Base-by-base conservation (phyloP, 805 yeast genomes). In the Candida michaelii region DNA sequence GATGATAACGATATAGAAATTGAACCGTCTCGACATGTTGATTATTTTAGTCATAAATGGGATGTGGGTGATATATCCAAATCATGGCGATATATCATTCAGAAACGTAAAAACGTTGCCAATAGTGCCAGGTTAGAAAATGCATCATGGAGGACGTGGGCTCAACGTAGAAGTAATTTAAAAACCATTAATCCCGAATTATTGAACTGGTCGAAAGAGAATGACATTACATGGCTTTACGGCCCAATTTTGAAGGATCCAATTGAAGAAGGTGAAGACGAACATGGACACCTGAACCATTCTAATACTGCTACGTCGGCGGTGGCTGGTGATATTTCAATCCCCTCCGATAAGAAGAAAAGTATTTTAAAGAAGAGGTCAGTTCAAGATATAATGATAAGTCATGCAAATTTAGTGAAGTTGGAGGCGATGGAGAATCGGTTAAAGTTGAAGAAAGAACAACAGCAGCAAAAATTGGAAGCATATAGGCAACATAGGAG, bases 171-270 rank as follows among this genome's bases (percentile, higher is more conserved):
- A 51, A 75, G 77, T 50, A 71, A 79, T 63, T 59, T 71, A 45
- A 69, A 68, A 71, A 93, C 99, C 0, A 87, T 91, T 5, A 80
- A 90, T 14, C 99, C 99, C 1, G 95, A 89, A 55, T 77, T 79
- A 27, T 86, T 93, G 36, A 91, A 93, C 62, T 93, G 99, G 99
- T 81, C 89, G 33, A 93, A 95, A 65, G 99, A 93, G 55, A 83
- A 85, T 45, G 99, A 93, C 62, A 97, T 93, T 9, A 89, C 97
- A 1, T 93, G 99, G 99, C 76, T 93, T 11, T 93, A 91, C 65
- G 99, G 99, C 1, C 99, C 99, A 0, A 69, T 81, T 17, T 71
- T 79, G 43, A 73, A 71, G 44, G 81, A 76, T 42, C 9, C 29
- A 5, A 29, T 18, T 4, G 70, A 66, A 21, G 63, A 56, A 27